A percentile compares a stretch with the other conserved stretches of the same genome.
Evolutionary conservation across 495 filamentous ascomycete species (phyloP).

Genomic region (Amphirosellinia nigrospora): DNA sequence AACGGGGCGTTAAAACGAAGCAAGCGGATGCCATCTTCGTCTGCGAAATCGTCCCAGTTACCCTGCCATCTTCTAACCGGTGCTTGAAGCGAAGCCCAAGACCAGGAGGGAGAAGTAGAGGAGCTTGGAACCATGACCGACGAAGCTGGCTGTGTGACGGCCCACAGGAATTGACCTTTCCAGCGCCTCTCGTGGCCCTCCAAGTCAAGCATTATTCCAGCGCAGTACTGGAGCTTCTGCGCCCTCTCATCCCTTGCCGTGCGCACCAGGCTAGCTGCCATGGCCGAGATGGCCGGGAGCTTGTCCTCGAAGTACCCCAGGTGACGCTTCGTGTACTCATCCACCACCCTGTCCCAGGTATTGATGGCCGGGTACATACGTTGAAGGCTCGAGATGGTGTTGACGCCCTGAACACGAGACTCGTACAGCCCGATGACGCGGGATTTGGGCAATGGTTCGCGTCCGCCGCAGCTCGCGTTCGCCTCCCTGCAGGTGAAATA

Average conservation of each 20-base stretch:
- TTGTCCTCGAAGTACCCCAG: constrained; percentile 29
- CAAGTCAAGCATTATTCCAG: constrained; percentile 27
- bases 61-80: background rate
- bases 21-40: background rate
- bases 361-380: constrained; percentile 12
- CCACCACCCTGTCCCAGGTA: constrained; percentile 25
- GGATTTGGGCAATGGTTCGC: constrained; percentile 17
- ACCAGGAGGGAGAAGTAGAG: constrained; percentile 7
- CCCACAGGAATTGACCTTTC: constrained; percentile 29
- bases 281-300: constrained; percentile 30
- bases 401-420: constrained; percentile 23
- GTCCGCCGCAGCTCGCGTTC: constrained; percentile 29
- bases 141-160: constrained; percentile 7
- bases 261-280: constrained; percentile 27
- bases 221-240: constrained; percentile 27
- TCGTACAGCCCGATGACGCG: constrained; percentile 24
- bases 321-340: constrained; percentile 24
- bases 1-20: constrained; percentile 8
- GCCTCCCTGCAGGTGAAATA: constrained; percentile 29
- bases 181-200: constrained; percentile 22
- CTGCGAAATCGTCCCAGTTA: background rate
- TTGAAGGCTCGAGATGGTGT: constrained; percentile 26
- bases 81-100: constrained; percentile 16
- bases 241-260: constrained; percentile 24
- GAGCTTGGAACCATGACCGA: background rate